Percentiles rank a stretch among this genome's conserved stretches.
Conservation (phyloP, 306 rosid genomes). For the Lathyrus oleraceus region DNA sequence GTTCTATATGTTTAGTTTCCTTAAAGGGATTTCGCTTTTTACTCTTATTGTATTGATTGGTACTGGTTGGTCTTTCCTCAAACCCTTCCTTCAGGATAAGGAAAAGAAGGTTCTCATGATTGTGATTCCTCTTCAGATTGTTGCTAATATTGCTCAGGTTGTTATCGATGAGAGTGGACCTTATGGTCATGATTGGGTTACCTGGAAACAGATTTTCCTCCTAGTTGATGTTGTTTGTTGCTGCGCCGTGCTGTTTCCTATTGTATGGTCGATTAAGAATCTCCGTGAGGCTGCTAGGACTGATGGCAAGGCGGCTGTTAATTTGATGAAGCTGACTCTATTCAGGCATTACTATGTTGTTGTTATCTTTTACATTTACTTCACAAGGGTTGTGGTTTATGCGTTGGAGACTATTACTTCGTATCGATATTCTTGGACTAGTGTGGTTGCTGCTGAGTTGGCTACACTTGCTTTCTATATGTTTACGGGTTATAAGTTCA, state of each 20-base stretch:
- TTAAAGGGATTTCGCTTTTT: constrained; percentile 80
- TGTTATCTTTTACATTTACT: constrained; percentile 91
- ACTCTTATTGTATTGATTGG: constrained; percentile 87
- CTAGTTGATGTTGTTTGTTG: constrained; percentile 93
- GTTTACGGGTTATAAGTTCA: constrained; percentile 87
- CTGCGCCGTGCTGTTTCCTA: constrained; percentile 91
- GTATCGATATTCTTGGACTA: constrained; percentile 89
- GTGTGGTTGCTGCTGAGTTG: constrained; percentile 83
- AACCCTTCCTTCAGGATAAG: constrained; percentile 85
- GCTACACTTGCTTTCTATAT: constrained; percentile 82
- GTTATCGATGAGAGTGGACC: constrained; percentile 84
- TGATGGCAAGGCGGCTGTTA: constrained; percentile 93
- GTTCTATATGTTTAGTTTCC: constrained; percentile 83
- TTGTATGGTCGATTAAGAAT: constrained; percentile 96
- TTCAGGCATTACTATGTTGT: constrained; percentile 91
- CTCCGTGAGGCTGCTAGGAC: constrained; percentile 91
- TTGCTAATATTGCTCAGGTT: constrained; percentile 92
- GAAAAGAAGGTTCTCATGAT: constrained; percentile 94
- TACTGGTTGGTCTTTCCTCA: constrained; percentile 94
- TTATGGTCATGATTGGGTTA: constrained; percentile 73
- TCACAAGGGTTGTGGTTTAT: constrained; percentile 88
- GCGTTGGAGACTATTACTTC: constrained; percentile 91
- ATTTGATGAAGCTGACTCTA: constrained; percentile 86
- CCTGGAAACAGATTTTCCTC: constrained; percentile 87
- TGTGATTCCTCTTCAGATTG: constrained; percentile 86